phyloP scores from a whole-genome alignment of 495 filamentous ascomycete species.

The Letharia columbiana region DNA sequence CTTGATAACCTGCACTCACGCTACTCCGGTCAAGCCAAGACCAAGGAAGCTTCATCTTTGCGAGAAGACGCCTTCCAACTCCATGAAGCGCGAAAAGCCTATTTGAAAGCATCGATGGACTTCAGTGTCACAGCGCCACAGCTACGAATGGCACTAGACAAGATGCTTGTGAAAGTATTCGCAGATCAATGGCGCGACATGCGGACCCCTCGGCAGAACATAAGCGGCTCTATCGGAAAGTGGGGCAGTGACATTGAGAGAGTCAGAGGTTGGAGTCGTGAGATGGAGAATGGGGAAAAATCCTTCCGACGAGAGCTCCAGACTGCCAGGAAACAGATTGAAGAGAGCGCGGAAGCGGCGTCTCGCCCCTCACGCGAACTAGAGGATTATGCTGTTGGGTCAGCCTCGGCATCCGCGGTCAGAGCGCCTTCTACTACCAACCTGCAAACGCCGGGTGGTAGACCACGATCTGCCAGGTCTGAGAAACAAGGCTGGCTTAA shows the following conservation, averaged over 20 bases:
- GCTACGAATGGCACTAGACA: constrained; percentile 69
- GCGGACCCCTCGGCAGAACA: constrained; percentile 53
- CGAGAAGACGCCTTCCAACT: constrained; percentile 94
- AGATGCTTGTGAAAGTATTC: constrained; percentile 73
- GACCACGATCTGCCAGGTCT: constrained; percentile 23
- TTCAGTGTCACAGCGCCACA: constrained; percentile 82
- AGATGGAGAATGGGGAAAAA: constrained; percentile 78
- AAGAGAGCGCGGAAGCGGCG: constrained; percentile 61
- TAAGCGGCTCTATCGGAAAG: constrained; percentile 48
- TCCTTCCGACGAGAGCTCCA: constrained; percentile 72
- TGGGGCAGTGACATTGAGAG: constrained; percentile 76
- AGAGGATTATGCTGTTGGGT: constrained; percentile 82
- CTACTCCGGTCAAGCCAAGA: constrained; percentile 77
- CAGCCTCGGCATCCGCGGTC: constrained; percentile 74
- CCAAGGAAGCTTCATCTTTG: constrained; percentile 82
- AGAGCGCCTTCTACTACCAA: constrained; percentile 54
- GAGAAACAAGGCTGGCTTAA: constrained; percentile 97
- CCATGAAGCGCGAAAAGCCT: constrained; percentile 85
- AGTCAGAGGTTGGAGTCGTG: constrained; percentile 81
- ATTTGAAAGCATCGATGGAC: constrained; percentile 86
- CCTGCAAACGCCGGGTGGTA: constrained; percentile 35
- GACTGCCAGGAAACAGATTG: constrained; percentile 70
- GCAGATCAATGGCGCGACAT: constrained; percentile 83
- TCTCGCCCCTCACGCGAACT: constrained; percentile 79
- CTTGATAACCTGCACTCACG: constrained; percentile 73